Conservation (phyloP, 768 basidiomycete species). For the Boletus subcaerulescens region DNA sequence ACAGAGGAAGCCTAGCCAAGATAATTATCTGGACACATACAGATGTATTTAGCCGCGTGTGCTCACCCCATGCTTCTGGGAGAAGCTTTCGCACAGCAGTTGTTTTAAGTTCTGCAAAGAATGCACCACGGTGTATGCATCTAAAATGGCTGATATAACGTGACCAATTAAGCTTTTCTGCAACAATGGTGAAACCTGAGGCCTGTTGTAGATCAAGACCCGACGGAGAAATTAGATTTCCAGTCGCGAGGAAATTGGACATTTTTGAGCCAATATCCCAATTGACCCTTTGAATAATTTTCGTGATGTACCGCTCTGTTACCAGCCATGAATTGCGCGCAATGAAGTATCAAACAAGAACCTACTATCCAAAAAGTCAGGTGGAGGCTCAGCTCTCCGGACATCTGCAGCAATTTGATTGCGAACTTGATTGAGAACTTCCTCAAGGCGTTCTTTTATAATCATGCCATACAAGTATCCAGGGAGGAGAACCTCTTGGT, state of each 20-base stretch:
- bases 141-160: conserved; percentile 98
- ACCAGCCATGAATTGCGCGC: conserved; percentile 3
- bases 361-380: conserved; percentile 88
- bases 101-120: conserved; percentile 98
- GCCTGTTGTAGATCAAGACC: conserved; percentile 97
- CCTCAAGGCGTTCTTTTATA: conserved; percentile 95
- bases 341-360: conserved; percentile 11
- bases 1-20: conserved; percentile 79
- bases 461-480: conserved; percentile 94
- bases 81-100: conserved; percentile 95
- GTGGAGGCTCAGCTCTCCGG: conserved; percentile 64
- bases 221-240: conserved; percentile 90
- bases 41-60: neutral
- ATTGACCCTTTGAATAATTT: conserved; percentile 72
- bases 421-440: conserved; percentile 73
- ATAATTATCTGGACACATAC: conserved; percentile 7
- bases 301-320: conserved; percentile 77
- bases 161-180: conserved; percentile 98
- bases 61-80: conserved; percentile 95
- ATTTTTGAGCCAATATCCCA: conserved; percentile 90
- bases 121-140: conserved; percentile 97
- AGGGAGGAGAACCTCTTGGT: conserved; percentile 95
- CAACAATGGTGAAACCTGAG: conserved; percentile 97
- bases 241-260: conserved; percentile 94
- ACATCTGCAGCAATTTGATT: conserved; percentile 70